Conservation (phyloP, 1,284 basidiomycete species). For the Schizophyllum commune region DNA sequence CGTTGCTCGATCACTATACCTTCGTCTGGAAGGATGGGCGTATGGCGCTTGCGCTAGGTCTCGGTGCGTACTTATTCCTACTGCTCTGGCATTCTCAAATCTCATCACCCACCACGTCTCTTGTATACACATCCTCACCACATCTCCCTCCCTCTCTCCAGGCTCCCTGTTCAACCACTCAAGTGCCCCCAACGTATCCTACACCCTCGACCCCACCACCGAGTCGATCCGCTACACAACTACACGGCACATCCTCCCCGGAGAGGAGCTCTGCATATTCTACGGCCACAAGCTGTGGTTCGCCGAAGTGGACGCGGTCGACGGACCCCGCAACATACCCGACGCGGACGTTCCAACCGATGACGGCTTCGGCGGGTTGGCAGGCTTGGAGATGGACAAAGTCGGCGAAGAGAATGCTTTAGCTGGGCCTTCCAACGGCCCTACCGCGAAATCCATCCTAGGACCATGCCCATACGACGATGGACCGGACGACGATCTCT, state of each 20-base stretch:
- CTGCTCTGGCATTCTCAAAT: neutral
- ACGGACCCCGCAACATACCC: neutral
- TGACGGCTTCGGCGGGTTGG: constrained; percentile 41
- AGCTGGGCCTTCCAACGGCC: neutral
- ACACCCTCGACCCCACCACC: constrained; percentile 40
- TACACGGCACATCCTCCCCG: constrained; percentile 39
- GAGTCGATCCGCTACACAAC: constrained; percentile 67
- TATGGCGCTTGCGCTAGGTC: constrained; percentile 83
- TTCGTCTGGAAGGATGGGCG: constrained; percentile 77
- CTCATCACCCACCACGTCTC: neutral
- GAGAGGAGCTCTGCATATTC: constrained; percentile 77
- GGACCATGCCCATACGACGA: constrained; percentile 21
- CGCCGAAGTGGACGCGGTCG: constrained; percentile 26
- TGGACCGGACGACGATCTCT: constrained; percentile 36
- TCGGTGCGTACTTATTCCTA: constrained; percentile 46
- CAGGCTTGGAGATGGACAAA: constrained; percentile 18
- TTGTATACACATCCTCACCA: neutral
- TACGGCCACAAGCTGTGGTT: constrained; percentile 70
- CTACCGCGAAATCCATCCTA: constrained; percentile 3
- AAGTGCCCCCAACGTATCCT: constrained; percentile 64
- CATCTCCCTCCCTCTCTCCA: constrained; percentile 19
- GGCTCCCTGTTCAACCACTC: constrained; percentile 82
- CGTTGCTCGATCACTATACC: constrained; percentile 77
- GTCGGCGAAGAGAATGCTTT: constrained; percentile 9
- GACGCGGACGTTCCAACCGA: constrained; percentile 16